phyloP scores from a whole-genome alignment of 768 basidiomycete species.

The Boletus fagicola region DNA sequence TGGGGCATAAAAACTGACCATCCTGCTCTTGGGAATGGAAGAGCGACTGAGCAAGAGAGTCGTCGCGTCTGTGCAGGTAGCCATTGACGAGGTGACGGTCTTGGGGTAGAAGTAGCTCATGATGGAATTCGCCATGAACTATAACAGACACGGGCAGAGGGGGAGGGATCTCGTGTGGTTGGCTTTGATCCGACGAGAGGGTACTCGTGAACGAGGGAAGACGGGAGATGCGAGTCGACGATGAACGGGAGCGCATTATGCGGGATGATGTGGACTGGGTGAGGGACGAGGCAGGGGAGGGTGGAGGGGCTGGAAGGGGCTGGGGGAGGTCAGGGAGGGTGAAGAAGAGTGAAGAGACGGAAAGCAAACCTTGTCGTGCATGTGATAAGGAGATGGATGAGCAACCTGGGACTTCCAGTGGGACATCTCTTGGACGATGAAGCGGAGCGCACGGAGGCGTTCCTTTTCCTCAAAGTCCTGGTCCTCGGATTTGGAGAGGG shows the following conservation, averaged over 20 bases:
- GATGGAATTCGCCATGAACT: constrained; percentile 29
- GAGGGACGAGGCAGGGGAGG: constrained; percentile 29
- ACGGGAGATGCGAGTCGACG: constrained; percentile 31
- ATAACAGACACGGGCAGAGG: constrained; percentile 33
- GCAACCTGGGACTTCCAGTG: constrained; percentile 20
- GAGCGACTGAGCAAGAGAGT: constrained; percentile 10
- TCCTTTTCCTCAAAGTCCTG: constrained; percentile 29
- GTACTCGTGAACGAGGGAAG: constrained; percentile 35
- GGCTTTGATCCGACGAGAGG: constrained; percentile 34
- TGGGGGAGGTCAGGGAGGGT: not conserved
- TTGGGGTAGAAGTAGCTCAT: constrained; percentile 22
- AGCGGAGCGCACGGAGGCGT: constrained; percentile 35
- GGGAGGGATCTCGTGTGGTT: constrained; percentile 23
- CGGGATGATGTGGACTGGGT: constrained; percentile 29
- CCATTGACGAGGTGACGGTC: constrained; percentile 14
- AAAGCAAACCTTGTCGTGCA: constrained; percentile 14
- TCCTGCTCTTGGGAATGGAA: constrained; percentile 16
- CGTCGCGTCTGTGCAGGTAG: constrained; percentile 15
- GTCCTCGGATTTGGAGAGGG: constrained; percentile 6
- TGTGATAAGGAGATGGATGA: not conserved
- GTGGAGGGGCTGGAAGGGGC: constrained; percentile 25
- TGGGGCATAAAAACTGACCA: constrained; percentile 10
- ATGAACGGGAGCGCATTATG: constrained; percentile 30
- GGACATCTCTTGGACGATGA: constrained; percentile 38
- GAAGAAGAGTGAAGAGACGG: not conserved